Evolutionary conservation across 1,139 yeast species (phyloP), one percentile per base, ranked within the genome.

Genomic region (Protomyces pachydermus): DNA sequence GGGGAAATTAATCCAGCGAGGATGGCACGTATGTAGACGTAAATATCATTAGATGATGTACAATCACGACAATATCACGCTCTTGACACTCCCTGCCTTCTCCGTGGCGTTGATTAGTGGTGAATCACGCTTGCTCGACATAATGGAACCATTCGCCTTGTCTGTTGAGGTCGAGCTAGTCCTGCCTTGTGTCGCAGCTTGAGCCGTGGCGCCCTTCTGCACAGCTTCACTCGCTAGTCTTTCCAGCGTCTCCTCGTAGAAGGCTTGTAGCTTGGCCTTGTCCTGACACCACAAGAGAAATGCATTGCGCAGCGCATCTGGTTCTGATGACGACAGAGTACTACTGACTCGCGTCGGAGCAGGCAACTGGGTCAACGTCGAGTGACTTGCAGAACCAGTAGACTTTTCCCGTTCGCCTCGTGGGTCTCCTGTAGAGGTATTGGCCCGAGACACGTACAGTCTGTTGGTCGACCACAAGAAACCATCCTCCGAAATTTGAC

Each of bases 401-500:
- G 48, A n/a, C 48, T 42, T 42, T 9, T 42, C 48, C 42, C 42
- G 42, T 3, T 37, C 42, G 6, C n/a, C n/a, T 5, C 54, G 54
- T 16, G 58, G 53, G 2, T 56, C 58, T 1, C 58, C 48, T 28
- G 58, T 37, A 1, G 20, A 16, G 16, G 48, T 16, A 16, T n/a
- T 42, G 9, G 54, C 54, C 34, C 66, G 57, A 32, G 67, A 64
- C 28, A 62, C 64, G 38, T 50, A 65, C 9, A 64, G 42, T 2
- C 65, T 60, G 35, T 66, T 66, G 14, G 68, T 63, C 34, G 62
- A 32, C 68, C 68, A 66, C 23, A 56, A 54, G 54, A 50, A 56
- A 2, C 62, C 65, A 12, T 85, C 86, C 55, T 85, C 90, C 67
- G 93, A 79, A 56, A 95, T 80, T 74, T 95, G 98, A 2, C 95